Evolutionary conservation across 805 yeast genomes (phyloP), one percentile per base, ranked within the genome.

Genomic region (Metschnikowia bowlesiae): DNA sequence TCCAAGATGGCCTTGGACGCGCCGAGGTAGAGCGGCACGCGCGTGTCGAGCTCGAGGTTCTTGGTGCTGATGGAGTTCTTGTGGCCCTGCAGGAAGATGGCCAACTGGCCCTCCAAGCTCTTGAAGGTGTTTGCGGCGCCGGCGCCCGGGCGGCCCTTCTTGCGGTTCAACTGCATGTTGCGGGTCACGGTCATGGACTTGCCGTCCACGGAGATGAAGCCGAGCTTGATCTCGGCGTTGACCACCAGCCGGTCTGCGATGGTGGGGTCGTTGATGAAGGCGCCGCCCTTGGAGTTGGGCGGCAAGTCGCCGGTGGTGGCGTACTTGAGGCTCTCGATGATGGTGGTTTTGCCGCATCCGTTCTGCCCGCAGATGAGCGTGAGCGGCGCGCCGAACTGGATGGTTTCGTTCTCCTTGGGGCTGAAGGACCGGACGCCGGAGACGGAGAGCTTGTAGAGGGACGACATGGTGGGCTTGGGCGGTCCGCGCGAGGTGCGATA

Each of bases 301-400:
- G 99, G 99, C 51, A 91, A 71, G 62, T 87, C 94, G 8, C 98
- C 98, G 0, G 99, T 92, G 9, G 99, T 89, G 18, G 95, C 92
- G 67, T 90, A 94, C 63, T 90, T 81, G 53, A 94, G 74, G 64
- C 97, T 90, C 67, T 94, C 99, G 54, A 94, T 95, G 50, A 94
- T 84, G 0, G 98, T 91, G 0, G 98, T 94, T 65, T 94, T 92
- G 9, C 99, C 99, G 30, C 96, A 86, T 32, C 99, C 98, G 68
- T 94, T 94, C 46, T 87, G 87, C 0, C 99, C 99, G 30, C 96
- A 96, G 48, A 94, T 92, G 44, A 94, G 74, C 0, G 99, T 94
- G 62, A 94, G 70, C 0, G 99, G 99, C 44, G 81, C 80, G 13
- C 91, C 90, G 68, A 94, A 94, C 62, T 87, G 88, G 52, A 94